Percentiles rank a stretch among this genome's conserved stretches.
Conservation (phyloP, 176 grass and related monocot species). For the Avena insularis region DNA sequence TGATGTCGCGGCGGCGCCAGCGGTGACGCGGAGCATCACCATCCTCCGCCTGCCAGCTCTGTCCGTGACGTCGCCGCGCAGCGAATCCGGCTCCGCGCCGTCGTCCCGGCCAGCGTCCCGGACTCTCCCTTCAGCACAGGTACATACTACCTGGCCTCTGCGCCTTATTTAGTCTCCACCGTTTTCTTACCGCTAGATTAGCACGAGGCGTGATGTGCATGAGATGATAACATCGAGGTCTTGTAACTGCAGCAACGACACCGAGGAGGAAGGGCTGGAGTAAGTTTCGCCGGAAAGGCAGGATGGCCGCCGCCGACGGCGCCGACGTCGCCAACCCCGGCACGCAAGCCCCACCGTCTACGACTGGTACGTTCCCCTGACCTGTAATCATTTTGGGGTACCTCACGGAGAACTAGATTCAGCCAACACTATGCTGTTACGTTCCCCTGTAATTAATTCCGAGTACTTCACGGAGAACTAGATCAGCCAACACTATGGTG, state of each 20-base stretch:
- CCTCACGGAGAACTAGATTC: too few relatives aligned
- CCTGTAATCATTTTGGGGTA: too few relatives aligned
- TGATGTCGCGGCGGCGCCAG: slow-evolving; percentile 21
- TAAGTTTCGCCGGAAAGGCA: slow-evolving; percentile 59
- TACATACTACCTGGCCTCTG: slow-evolving; percentile 2
- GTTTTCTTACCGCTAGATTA: background rate
- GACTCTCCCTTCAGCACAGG: slow-evolving; percentile 64
- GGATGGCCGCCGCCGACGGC: slow-evolving; percentile 47
- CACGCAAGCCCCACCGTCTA: slow-evolving; percentile 83
- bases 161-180: background rate
- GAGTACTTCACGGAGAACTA: too few relatives aligned
- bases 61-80: slow-evolving; percentile 50
- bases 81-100: slow-evolving; percentile 60
- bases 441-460: background rate
- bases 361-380: slow-evolving; percentile 61
- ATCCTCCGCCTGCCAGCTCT: slow-evolving; percentile 61
- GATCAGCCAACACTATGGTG: too few relatives aligned
- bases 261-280: slow-evolving; percentile 66
- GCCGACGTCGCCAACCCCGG: slow-evolving; percentile 35
- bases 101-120: slow-evolving; percentile 67
- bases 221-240: background rate
- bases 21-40: slow-evolving; percentile 75
- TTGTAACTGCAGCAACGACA: slow-evolving; percentile 54
- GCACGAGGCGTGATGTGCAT: background rate
- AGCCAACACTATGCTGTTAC: too few relatives aligned